A percentile compares a stretch with the other conserved stretches of the same genome.
Evolutionary conservation across 192 early-diverging fungal species (phyloP).

Genomic region (Rhizoclosmatium sp.): DNA sequence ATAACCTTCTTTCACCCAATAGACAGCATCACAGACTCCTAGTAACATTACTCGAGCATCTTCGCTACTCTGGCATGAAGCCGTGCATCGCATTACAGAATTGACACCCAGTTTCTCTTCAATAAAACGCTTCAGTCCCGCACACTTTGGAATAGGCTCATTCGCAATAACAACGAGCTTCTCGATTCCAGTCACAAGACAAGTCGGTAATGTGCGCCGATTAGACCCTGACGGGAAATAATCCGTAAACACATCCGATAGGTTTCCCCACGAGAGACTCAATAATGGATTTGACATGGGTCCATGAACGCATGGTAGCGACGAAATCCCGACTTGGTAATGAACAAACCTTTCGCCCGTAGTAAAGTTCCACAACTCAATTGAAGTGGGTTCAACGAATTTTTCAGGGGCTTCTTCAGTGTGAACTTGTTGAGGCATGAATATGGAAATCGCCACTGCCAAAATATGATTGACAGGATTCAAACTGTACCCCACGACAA

Average conservation of each 20-base stretch:
- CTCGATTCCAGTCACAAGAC: constrained; percentile 10
- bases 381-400: neutral
- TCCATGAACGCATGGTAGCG: constrained; percentile 16
- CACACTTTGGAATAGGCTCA: neutral
- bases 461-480: constrained; percentile 1
- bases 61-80: constrained; percentile 20
- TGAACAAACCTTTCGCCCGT: constrained; percentile 4
- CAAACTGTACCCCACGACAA: constrained; percentile 28
- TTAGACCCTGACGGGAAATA: neutral
- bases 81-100: constrained; percentile 11
- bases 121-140: neutral
- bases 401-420: neutral
- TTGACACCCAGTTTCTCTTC: constrained; percentile 20
- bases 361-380: constrained; percentile 36
- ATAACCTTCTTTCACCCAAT: constrained; percentile 24
- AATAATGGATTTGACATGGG: constrained; percentile 7
- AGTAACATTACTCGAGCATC: constrained; percentile 10
- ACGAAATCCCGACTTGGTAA: neutral
- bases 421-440: neutral
- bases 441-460: constrained; percentile 1
- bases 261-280: constrained; percentile 9
- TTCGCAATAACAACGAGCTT: neutral
- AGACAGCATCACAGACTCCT: constrained; percentile 28
- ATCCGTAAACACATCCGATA: neutral
- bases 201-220: neutral